phyloP scores from a whole-genome alignment of 768 basidiomycete genomes.

The Holtermannia corniformis region DNA sequence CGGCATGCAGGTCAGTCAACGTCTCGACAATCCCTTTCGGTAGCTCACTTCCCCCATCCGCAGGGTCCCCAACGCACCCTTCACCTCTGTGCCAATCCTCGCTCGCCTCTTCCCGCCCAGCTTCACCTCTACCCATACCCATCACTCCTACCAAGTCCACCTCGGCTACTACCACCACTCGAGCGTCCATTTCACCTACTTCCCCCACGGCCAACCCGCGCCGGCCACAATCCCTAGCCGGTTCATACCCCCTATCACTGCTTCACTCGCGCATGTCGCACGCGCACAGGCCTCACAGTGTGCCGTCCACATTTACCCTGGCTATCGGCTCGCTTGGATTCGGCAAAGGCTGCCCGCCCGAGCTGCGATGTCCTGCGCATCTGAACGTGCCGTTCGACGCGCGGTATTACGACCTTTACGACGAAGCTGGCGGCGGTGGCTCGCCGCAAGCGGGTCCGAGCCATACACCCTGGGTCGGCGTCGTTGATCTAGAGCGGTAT shows the following conservation, averaged over 20 bases:
- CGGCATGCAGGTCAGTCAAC: not conserved
- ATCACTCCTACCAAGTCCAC: not conserved
- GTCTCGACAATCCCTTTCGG: not conserved
- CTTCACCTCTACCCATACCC: not conserved
- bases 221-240: slow-evolving; percentile 27
- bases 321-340: slow-evolving; percentile 19
- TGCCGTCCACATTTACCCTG: slow-evolving; percentile 26
- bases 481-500: slow-evolving; percentile 27
- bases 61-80: not conserved
- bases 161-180: no score
- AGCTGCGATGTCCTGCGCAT: slow-evolving; percentile 21
- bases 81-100: not conserved
- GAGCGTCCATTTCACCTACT: not conserved
- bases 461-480: slow-evolving; percentile 36
- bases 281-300: slow-evolving; percentile 29
- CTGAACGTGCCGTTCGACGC: slow-evolving; percentile 29
- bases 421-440: slow-evolving; percentile 5
- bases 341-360: slow-evolving; percentile 18
- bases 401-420: slow-evolving; percentile 32
- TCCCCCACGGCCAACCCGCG: not conserved
- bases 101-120: not conserved
- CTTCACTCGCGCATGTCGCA: slow-evolving; percentile 39
- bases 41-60: not conserved
- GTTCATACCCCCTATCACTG: slow-evolving; percentile 39
- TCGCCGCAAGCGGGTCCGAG: slow-evolving; percentile 1